Conservation (phyloP, 2,329 filamentous ascomycete species). For the Karstenula rhodostoma region DNA sequence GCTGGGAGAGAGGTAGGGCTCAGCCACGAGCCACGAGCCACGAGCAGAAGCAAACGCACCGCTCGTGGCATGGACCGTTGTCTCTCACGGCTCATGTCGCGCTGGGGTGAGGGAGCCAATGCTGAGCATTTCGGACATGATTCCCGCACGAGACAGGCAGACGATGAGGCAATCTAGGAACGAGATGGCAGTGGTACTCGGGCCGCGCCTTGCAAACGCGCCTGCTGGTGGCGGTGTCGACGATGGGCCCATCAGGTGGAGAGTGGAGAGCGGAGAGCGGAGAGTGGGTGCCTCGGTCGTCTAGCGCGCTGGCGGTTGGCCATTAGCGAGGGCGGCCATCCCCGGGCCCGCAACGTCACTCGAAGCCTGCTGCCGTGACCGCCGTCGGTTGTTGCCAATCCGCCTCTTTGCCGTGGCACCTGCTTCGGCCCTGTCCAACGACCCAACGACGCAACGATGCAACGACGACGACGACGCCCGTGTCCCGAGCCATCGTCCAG, state of each 20-base stretch:
- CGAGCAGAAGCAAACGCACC: slow-evolving; percentile 9
- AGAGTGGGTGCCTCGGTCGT: slow-evolving; percentile 21
- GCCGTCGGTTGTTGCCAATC: neutral
- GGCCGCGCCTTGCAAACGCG: neutral
- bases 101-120: slow-evolving; percentile 3
- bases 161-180: neutral
- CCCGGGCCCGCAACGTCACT: slow-evolving; percentile 21
- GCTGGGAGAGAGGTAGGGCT: slow-evolving; percentile 10
- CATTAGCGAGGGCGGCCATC: slow-evolving; percentile 26
- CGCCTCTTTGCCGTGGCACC: too few species aligned
- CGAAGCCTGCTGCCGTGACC: slow-evolving; percentile 7
- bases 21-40: too few species aligned
- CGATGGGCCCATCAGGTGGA: neutral
- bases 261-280: slow-evolving; percentile 21
- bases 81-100: slow-evolving; percentile 11
- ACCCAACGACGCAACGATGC: neutral
- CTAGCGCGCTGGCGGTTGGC: slow-evolving; percentile 23
- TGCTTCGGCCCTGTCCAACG: too few species aligned
- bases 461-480: neutral
- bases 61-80: slow-evolving; percentile 4
- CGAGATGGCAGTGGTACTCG: neutral
- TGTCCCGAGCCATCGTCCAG: neutral
- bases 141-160: slow-evolving; percentile 11
- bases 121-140: slow-evolving; percentile 13
- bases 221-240: neutral